Conservation (phyloP, 108 stramenopile genomes). For the Cyclotella cryptica region DNA sequence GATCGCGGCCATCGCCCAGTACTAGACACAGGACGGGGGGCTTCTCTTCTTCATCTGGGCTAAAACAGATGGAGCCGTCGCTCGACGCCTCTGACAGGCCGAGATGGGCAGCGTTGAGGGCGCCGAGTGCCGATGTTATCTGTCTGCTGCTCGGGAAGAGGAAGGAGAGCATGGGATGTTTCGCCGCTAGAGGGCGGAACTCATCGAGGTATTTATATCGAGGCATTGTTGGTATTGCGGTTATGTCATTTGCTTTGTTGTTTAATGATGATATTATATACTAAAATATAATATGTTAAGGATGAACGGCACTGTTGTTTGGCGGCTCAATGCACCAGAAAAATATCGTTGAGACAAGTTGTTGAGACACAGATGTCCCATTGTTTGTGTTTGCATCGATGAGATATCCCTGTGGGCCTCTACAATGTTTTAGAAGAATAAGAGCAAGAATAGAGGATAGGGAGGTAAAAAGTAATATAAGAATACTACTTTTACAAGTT, state of each 20-base stretch:
- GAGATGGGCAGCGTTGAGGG: constrained; percentile 16
- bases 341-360: background rate
- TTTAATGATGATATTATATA: no score
- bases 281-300: no score
- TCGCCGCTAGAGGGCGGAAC: background rate
- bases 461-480: no score
- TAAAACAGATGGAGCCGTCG: background rate
- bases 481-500: no score
- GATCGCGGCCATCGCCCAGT: constrained; percentile 23
- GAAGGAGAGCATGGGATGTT: constrained; percentile 14
- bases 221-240: background rate
- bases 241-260: no score
- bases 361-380: constrained; percentile 14
- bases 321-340: background rate
- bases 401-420: no score
- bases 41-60: background rate
- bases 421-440: no score
- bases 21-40: constrained; percentile 31
- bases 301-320: no score
- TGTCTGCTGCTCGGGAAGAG: constrained; percentile 19
- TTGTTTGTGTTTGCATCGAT: no score
- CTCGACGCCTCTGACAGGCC: constrained; percentile 9
- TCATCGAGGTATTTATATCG: constrained; percentile 30
- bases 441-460: no score
- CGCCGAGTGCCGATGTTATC: constrained; percentile 1